Evolutionary conservation across 2,329 filamentous ascomycete genomes (phyloP), one percentile per base, ranked within the genome.

Genomic region (Neospermospora avenae): DNA sequence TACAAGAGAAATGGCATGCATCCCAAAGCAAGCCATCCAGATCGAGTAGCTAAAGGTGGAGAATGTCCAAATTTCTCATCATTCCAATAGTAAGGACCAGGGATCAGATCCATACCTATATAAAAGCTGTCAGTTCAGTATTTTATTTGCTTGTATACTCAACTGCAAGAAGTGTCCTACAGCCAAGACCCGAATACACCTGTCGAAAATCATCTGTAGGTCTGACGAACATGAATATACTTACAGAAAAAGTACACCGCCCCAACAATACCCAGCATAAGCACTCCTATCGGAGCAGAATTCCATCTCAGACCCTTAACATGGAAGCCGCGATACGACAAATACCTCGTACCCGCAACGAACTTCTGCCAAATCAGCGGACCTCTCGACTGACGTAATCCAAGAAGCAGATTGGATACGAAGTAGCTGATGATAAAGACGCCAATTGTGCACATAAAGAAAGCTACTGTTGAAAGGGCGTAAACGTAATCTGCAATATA

Each of bases 1-100:
- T 55, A 59, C 57, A 59, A 46, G 20, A 59, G 13, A 49, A 59
- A 59, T 3, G 57, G 57, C 57, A 59, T 46, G 31, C 37, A 48
- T 8, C 37, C 57, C 28, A 48, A 18, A 46, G 37, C 18, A 41
- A 59, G 18, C 57, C 57, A 59, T 24, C 57, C 57, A 5, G 55
- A 46, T 22, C 49, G 35, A 7, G 57, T 59, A 22, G 48, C 57
- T 0, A 59, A 37, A 16, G 57, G 22, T 4, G 49, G 57, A 6
- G 57, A 59, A n/a, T 28, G 25, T 11, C 49, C 57, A 11, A 45
- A 59, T n/a, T 37, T 18, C 24, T 22, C 34, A 49, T 25, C 49
- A 41, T 44, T 14, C 55, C 44, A 57, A 31, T 59, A 59, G 45
- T 55, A 59, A 6, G 49, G 25, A 35, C 24, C 11, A 46, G 49